A percentile compares a stretch with the other conserved stretches of the same genome.
Conservation (phyloP, 2,329 filamentous ascomycete genomes). For the Aspergillus fijiensis region DNA sequence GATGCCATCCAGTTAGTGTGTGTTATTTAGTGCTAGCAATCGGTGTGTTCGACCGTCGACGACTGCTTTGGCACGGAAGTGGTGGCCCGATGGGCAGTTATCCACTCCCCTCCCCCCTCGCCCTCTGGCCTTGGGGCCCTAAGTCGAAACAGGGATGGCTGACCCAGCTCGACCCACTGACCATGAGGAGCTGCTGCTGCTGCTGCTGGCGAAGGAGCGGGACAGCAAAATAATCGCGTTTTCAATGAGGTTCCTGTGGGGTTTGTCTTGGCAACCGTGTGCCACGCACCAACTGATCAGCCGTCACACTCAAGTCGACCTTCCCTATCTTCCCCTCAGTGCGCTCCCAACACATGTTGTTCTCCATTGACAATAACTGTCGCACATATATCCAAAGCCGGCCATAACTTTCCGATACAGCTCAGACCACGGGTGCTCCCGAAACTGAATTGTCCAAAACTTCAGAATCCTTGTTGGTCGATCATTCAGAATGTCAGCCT, state of each 20-base stretch:
- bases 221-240: constrained; percentile 6
- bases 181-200: not conserved
- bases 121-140: not conserved
- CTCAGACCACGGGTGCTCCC: constrained; percentile 2
- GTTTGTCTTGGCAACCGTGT: constrained; percentile 8
- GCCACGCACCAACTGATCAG: not conserved
- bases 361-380: not conserved
- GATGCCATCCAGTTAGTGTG: not conserved
- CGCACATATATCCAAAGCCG: constrained; percentile 1
- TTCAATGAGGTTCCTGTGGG: constrained; percentile 10
- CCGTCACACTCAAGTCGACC: not conserved
- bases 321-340: constrained; percentile 4
- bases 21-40: not conserved
- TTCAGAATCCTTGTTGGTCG: not conserved
- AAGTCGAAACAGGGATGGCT: not conserved
- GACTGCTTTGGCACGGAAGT: constrained; percentile 4
- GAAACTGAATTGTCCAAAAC: constrained; percentile 1
- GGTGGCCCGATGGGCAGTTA: constrained; percentile 2
- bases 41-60: not conserved
- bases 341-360: not conserved
- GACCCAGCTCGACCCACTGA: constrained; percentile 1
- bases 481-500: constrained; percentile 29
- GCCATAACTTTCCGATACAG: constrained; percentile 2
- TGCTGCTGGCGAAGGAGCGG: not conserved
- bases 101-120: not conserved